phyloP scores from a whole-genome alignment of 352 stramenopile species.

The Peronospora destructor region DNA sequence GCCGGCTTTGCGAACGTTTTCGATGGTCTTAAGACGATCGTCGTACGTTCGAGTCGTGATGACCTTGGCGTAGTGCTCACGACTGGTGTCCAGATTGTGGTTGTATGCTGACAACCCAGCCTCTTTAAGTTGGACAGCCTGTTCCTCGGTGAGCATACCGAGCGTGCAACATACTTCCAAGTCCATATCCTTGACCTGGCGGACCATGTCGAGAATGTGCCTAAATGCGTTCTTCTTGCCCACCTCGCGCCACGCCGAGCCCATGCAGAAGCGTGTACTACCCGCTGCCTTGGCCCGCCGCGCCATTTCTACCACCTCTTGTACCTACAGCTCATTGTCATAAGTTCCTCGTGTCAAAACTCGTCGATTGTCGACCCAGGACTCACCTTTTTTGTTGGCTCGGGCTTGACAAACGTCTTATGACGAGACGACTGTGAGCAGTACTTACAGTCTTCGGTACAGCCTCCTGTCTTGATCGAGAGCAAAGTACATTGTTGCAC shows the following conservation, averaged over 20 bases:
- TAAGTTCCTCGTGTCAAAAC: no score
- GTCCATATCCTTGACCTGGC: slow-evolving; percentile 87
- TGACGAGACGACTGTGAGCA: slow-evolving; percentile 94
- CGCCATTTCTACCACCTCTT: slow-evolving; percentile 94
- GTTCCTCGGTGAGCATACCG: slow-evolving; percentile 94
- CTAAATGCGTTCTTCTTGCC: slow-evolving; percentile 98
- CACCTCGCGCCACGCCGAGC: slow-evolving; percentile 94
- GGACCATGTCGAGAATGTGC: slow-evolving; percentile 96
- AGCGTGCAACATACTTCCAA: slow-evolving; percentile 96
- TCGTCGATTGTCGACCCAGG: background rate
- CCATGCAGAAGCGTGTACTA: slow-evolving; percentile 98
- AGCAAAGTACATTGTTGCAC: slow-evolving; percentile 97
- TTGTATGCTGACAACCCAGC: slow-evolving; percentile 97
- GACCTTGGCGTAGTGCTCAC: slow-evolving; percentile 95
- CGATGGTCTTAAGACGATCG: slow-evolving; percentile 94
- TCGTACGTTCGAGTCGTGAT: slow-evolving; percentile 95
- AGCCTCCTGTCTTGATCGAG: slow-evolving; percentile 96
- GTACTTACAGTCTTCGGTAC: slow-evolving; percentile 92
- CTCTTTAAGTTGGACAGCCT: slow-evolving; percentile 94
- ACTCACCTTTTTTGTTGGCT: slow-evolving; percentile 89
- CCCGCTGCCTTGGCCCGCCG: slow-evolving; percentile 92
- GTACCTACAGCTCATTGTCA: slow-evolving; percentile 30
- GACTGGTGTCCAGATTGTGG: slow-evolving; percentile 97
- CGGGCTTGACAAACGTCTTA: slow-evolving; percentile 98
- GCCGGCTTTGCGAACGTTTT: slow-evolving; percentile 94